Evolutionary conservation across 148 eudicot genomes (phyloP).

Genomic region (Silene uniflora): DNA sequence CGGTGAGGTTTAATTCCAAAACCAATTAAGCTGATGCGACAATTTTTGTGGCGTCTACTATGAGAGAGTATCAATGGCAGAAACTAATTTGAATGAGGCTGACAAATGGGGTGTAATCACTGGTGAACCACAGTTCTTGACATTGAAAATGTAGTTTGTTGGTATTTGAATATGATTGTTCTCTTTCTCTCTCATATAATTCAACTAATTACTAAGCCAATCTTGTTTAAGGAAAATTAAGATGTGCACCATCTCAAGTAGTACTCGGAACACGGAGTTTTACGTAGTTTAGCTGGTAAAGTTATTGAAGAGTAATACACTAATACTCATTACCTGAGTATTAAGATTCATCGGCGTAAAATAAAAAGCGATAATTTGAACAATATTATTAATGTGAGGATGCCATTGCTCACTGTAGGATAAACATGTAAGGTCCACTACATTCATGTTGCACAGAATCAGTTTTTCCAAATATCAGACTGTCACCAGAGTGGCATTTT

Average conservation of each 20-base stretch:
- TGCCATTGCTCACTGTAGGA: background rate
- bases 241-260: conserved; percentile 10
- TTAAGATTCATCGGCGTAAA: background rate
- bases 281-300: background rate
- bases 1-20: background rate
- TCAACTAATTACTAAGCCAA: conserved; percentile 11
- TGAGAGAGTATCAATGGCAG: background rate
- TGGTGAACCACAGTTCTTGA: conserved; percentile 22
- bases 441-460: conserved; percentile 10
- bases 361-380: too few relatives aligned
- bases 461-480: background rate
- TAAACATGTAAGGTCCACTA: conserved; percentile 15
- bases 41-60: background rate
- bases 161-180: conserved; percentile 23
- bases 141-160: conserved; percentile 33
- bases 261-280: too few relatives aligned
- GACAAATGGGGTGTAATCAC: conserved; percentile 18
- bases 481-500: conserved; percentile 4
- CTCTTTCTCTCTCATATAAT: conserved; percentile 13
- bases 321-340: background rate
- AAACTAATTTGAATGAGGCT: conserved; percentile 7
- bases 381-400: background rate
- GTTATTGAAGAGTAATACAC: background rate
- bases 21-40: background rate
- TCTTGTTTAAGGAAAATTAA: conserved; percentile 1